A percentile compares a stretch with the other conserved stretches of the same genome.
phyloP scores from a whole-genome alignment of 495 filamentous ascomycete genomes.

The Aspergillus egyptiacus region DNA sequence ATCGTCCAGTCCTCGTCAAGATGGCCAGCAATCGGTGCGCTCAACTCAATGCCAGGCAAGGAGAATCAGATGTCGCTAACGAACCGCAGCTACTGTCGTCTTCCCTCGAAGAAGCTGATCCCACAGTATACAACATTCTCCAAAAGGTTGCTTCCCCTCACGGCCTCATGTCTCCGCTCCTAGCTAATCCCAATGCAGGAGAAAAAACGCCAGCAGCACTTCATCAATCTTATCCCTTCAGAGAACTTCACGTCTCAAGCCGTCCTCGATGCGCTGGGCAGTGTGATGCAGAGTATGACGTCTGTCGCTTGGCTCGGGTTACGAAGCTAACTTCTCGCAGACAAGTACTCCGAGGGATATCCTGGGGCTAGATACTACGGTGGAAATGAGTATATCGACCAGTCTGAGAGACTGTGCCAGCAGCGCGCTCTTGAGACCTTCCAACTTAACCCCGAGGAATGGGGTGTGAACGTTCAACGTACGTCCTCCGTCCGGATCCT shows the following conservation, averaged over 20 bases:
- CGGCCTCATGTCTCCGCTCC: neutral
- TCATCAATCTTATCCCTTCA: conserved; percentile 97
- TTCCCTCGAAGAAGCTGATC: conserved; percentile 77
- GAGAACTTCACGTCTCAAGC: conserved; percentile 99
- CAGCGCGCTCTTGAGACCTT: conserved; percentile 83
- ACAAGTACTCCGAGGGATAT: conserved; percentile 99
- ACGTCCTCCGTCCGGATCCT: conserved; percentile 24
- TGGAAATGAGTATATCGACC: conserved; percentile 92
- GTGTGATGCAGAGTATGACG: conserved; percentile 86
- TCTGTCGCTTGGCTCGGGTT: conserved; percentile 8
- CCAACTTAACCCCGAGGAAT: conserved; percentile 73
- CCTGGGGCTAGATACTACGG: conserved; percentile 96
- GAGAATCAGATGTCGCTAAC: neutral
- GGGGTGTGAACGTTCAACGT: conserved; percentile 98
- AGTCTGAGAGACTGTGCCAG: conserved; percentile 84
- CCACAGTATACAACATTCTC: conserved; percentile 77
- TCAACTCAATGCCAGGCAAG: neutral
- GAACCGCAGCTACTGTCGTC: conserved; percentile 65
- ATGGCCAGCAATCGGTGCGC: conserved; percentile 41
- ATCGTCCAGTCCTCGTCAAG: conserved; percentile 32
- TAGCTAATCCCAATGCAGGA: conserved; percentile 51
- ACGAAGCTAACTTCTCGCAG: conserved; percentile 35
- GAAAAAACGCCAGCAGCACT: conserved; percentile 91
- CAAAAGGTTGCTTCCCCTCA: conserved; percentile 59
- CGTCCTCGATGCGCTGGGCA: conserved; percentile 91